These are phyloP conservation scores for Nicotiana noctiflora DNA, from an alignment of 257 asterid species.

Conservation along the genomic window DNA sequence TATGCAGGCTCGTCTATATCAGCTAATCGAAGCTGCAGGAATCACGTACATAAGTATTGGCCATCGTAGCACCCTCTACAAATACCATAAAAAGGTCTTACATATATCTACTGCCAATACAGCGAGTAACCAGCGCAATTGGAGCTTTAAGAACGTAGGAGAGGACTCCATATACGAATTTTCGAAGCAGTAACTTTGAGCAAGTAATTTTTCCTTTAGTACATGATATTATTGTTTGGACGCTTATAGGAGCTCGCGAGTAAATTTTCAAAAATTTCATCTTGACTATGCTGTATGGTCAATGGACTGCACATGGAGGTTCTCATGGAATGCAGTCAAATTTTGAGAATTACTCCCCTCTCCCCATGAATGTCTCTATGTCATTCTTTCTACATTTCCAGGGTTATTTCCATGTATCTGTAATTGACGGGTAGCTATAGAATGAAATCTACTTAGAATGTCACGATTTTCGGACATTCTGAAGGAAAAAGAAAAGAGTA, in stretches of 20 bases:
- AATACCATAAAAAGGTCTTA: slow-evolving; percentile 41
- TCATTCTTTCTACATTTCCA: background rate
- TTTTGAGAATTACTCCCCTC: background rate
- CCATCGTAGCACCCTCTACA: slow-evolving; percentile 52
- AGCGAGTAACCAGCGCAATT: slow-evolving; percentile 25
- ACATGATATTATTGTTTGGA: background rate
- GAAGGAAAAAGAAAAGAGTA: background rate
- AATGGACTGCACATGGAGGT: background rate
- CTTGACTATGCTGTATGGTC: background rate
- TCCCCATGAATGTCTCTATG: background rate
- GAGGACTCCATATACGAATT: slow-evolving; percentile 20
- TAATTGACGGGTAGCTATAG: background rate
- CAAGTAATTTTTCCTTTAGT: background rate
- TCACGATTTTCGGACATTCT: background rate
- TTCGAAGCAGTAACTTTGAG: slow-evolving; percentile 23
- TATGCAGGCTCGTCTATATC: slow-evolving; percentile 61
- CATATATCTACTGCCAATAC: slow-evolving; percentile 44
- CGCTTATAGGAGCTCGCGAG: background rate
- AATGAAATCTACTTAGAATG: background rate
- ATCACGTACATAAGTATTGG: slow-evolving; percentile 71
- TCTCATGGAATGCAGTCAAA: background rate
- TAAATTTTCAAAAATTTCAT: background rate
- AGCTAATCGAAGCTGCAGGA: slow-evolving; percentile 52
- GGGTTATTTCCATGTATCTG: background rate
- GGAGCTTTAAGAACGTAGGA: slow-evolving; percentile 48